A percentile compares a stretch with the other conserved stretches of the same genome.
These are phyloP conservation scores for Metroxylon sagu DNA, from an alignment of 176 grass and related monocot genomes.

Conservation along the genomic window DNA sequence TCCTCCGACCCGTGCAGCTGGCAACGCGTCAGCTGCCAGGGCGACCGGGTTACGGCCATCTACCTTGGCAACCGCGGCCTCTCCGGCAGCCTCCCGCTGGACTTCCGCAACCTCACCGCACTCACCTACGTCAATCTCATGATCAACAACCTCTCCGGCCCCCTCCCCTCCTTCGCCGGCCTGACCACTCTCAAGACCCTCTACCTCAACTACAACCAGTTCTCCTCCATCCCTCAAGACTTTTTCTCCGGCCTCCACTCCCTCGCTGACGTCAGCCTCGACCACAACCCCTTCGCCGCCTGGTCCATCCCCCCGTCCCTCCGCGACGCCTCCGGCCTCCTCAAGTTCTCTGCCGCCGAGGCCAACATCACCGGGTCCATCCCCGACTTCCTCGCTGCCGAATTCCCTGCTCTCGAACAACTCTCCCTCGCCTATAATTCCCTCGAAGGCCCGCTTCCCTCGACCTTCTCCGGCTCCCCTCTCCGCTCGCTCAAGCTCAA, in stretches of 20 bases:
- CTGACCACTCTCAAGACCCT: slow-evolving; percentile 13
- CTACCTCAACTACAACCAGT: slow-evolving; percentile 14
- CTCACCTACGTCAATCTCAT: slow-evolving; percentile 17
- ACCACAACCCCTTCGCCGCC: slow-evolving; percentile 22
- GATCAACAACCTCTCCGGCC: slow-evolving; percentile 9
- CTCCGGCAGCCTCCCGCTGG: slow-evolving; percentile 4
- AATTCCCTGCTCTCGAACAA: slow-evolving; percentile 6
- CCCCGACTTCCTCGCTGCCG: slow-evolving; percentile 11
- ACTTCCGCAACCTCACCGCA: slow-evolving; percentile 9
- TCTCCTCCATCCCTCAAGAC: slow-evolving; percentile 14
- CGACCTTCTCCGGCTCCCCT: slow-evolving; percentile 7
- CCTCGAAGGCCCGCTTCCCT: slow-evolving; percentile 1
- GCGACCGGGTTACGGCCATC: slow-evolving; percentile 12
- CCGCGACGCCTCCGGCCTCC: slow-evolving; percentile 4
- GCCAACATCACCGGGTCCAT: slow-evolving; percentile 25
- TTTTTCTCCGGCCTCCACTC: slow-evolving; percentile 28
- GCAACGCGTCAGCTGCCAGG: slow-evolving; percentile 17
- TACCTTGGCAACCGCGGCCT: slow-evolving; percentile 3
- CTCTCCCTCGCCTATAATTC: slow-evolving; percentile 25
- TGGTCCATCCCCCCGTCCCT: slow-evolving; percentile 21
- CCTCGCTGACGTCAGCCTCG: slow-evolving; percentile 17
- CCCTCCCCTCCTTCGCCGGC: slow-evolving; percentile 10
- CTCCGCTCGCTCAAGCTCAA: slow-evolving; percentile 32
- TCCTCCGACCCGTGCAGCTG: slow-evolving; percentile 29
- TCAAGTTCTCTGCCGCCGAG: slow-evolving; percentile 19